Evolutionary conservation across 73 alveolate species (phyloP).

Genomic region (Paramecium tetraurelia): DNA sequence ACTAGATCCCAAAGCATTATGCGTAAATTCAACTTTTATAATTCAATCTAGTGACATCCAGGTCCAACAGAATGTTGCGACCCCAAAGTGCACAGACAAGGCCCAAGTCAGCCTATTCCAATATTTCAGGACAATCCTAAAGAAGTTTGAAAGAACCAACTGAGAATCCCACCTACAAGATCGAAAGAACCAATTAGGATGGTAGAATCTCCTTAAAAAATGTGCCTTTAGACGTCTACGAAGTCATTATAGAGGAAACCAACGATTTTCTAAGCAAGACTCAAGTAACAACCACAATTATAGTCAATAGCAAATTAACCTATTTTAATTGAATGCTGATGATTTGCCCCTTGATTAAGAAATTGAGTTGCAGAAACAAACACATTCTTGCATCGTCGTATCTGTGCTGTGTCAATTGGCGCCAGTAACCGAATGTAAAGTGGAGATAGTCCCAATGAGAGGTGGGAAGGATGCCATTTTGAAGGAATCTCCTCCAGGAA

Average conservation of each 20-base stretch:
- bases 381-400: slow-evolving; percentile 22
- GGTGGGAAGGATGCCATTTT: slow-evolving; percentile 38
- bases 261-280: slow-evolving; percentile 51
- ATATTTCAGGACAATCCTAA: slow-evolving; percentile 36
- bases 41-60: background rate
- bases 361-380: background rate
- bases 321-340: slow-evolving; percentile 15
- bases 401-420: background rate
- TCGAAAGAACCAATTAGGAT: slow-evolving; percentile 57
- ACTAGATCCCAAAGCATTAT: background rate
- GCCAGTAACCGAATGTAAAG: background rate
- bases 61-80: background rate
- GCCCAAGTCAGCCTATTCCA: slow-evolving; percentile 47
- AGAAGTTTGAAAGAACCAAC: slow-evolving; percentile 45
- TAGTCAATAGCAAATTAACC: background rate
- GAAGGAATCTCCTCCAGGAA: slow-evolving; percentile 29
- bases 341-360: background rate
- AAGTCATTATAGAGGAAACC: slow-evolving; percentile 61
- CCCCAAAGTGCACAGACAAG: slow-evolving; percentile 53
- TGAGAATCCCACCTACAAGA: background rate
- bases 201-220: slow-evolving; percentile 54
- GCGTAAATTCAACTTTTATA: background rate
- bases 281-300: background rate
- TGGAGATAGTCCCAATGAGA: slow-evolving; percentile 7
- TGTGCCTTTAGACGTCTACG: slow-evolving; percentile 65